A percentile compares a stretch with the other conserved stretches of the same genome.
Conservation (phyloP, 2,329 filamentous ascomycete genomes). For the Hypoxylon sp. region DNA sequence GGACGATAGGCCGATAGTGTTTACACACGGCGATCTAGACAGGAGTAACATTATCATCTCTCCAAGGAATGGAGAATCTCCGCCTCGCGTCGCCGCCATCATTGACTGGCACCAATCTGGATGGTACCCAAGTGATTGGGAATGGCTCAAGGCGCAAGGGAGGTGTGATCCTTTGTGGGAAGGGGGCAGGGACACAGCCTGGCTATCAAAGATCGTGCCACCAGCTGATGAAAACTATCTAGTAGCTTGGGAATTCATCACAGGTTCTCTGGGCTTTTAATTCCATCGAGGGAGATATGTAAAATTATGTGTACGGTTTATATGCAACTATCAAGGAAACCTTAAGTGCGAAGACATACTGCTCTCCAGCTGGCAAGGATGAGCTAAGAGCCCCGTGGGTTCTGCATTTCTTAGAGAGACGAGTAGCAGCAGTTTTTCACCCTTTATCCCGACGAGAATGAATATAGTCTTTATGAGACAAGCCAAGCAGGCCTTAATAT, state of each 20-base stretch:
- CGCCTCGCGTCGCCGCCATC: slow-evolving; percentile 32
- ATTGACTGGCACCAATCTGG: slow-evolving; percentile 42
- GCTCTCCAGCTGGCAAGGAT: too few relatives aligned
- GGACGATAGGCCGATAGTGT: slow-evolving; percentile 34
- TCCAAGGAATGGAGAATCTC: slow-evolving; percentile 12
- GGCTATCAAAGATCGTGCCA: slow-evolving; percentile 27
- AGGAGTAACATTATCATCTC: slow-evolving; percentile 35
- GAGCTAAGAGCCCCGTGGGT: too few relatives aligned
- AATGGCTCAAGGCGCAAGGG: slow-evolving; percentile 33
- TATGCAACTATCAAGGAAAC: too few relatives aligned
- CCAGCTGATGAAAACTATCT: slow-evolving; percentile 18
- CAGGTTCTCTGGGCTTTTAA: slow-evolving; percentile 11
- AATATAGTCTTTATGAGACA: too few relatives aligned
- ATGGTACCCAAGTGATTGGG: slow-evolving; percentile 38
- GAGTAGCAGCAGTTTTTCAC: too few relatives aligned
- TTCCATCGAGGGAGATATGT: neutral
- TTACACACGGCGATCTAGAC: slow-evolving; percentile 36
- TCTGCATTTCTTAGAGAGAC: too few relatives aligned
- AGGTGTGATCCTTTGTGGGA: slow-evolving; percentile 22
- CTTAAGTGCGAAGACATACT: too few relatives aligned
- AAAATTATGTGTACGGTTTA: neutral
- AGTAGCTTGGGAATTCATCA: slow-evolving; percentile 28
- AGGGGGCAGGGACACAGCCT: slow-evolving; percentile 30
- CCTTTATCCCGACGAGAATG: too few relatives aligned
- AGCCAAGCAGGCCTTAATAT: too few relatives aligned